Evolutionary conservation across 179 eudicot species (phyloP), one percentile per base, ranked within the genome.

Genomic region (Drosera spatulata): DNA sequence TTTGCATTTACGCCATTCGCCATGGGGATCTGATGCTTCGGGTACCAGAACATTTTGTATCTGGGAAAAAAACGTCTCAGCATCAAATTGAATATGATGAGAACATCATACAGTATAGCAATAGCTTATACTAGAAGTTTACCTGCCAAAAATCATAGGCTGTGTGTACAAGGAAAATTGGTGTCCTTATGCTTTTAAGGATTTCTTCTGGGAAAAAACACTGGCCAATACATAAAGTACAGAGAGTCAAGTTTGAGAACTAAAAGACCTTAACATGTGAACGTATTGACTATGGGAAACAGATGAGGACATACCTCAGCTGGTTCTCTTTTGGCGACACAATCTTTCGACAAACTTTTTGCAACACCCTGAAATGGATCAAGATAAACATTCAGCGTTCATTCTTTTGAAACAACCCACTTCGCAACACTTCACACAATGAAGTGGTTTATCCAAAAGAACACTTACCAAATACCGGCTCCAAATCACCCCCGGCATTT

Each of bases 131-230:
- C 3, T 9, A 50, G 43, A 44, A 38, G 22, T 40, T 61, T 66
- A 87, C 97, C 96, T 91, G 97, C 94, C 97, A 87, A 75, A 76
- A 83, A 71, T 91, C 97, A 80, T 87, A 91, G 59, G 94, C 85
- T 57, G 97, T 88, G 58, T 91, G 80, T 70, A 88, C 96, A 50
- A 87, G 88, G 76, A 91, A 91, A 54, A 85, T 39, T 45, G 97
- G 88, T 7, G 97, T 87, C 73, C 75, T 83, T 61, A 91, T 78
- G 71, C 79, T 76, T 56, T 55, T 69, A 13, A 80, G 38, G 47
- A 91, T 65, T 67, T 87, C 85, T 74, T 78, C 80, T 63, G 97
- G 96, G 55, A 88, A 88, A 73, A 85, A 79, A 74, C 97, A 87
- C 96, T 90, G 87, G 58, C 45, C 58, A 58, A 63, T 50, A 61